phyloP scores from a whole-genome alignment of 2,329 filamentous ascomycete genomes.

The Aspergillus niger region DNA sequence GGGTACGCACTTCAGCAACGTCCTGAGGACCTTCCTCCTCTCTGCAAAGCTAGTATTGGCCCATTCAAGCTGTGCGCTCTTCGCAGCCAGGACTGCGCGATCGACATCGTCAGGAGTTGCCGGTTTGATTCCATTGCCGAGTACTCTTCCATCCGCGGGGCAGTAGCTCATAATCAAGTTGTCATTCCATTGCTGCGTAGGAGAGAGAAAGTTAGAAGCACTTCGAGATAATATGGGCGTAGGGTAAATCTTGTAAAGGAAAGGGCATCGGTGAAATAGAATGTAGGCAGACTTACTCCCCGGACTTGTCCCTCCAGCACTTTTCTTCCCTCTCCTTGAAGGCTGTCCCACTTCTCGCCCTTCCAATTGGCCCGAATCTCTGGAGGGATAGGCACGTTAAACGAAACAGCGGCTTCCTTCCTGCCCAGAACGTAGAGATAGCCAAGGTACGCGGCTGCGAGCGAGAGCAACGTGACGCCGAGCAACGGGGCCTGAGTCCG shows the following conservation, averaged over 20 bases:
- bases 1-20: slow-evolving; percentile 64
- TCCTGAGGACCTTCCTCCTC: slow-evolving; percentile 75
- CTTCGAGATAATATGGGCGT: neutral
- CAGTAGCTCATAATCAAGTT: slow-evolving; percentile 54
- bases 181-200: slow-evolving; percentile 40
- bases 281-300: slow-evolving; percentile 35
- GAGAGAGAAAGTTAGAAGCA: neutral
- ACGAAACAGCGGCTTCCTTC: slow-evolving; percentile 38
- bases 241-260: neutral
- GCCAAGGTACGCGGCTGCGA: slow-evolving; percentile 34
- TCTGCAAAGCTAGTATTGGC: slow-evolving; percentile 73
- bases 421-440: slow-evolving; percentile 33
- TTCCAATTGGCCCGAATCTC: slow-evolving; percentile 36
- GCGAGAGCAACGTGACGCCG: slow-evolving; percentile 31
- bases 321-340: slow-evolving; percentile 35
- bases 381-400: slow-evolving; percentile 41
- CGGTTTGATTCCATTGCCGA: slow-evolving; percentile 68
- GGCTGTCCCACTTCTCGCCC: slow-evolving; percentile 40
- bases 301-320: slow-evolving; percentile 42
- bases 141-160: slow-evolving; percentile 81
- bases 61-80: slow-evolving; percentile 76
- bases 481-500: slow-evolving; percentile 25
- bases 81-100: slow-evolving; percentile 71
- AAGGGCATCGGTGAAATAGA: neutral
- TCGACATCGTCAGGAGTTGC: slow-evolving; percentile 77